Evolutionary conservation across 225 moss, liverwort and hornwort genomes (phyloP), one percentile per base, ranked within the genome.

Genomic region (Climacium dendroides): DNA sequence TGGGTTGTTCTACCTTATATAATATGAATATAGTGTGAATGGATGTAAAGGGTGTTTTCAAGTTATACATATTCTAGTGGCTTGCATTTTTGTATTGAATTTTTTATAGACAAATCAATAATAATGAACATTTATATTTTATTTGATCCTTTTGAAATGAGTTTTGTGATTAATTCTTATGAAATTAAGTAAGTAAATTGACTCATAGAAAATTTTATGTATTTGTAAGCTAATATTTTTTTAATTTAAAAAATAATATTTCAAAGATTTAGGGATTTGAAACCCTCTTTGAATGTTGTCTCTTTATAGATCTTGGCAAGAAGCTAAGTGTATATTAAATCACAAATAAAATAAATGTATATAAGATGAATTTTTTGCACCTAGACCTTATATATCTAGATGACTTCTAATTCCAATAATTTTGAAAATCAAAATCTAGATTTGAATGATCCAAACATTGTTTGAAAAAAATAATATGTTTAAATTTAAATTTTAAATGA

Each of bases 381-480:
- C 7, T 43, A 1, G 2, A 3, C 15, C 2, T 15, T 0, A n/a
- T n/a, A n/a, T n/a, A n/a, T n/a, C n/a, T n/a, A n/a, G n/a, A 5
- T 26, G 5, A 16, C 1, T 15, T 43, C 2, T 28, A 26, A 2
- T 5, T 16, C 5, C 1, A 43, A 43, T 71, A 28, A 41, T 41
- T 71, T 9, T 9, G n/a, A 9, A 43, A 71, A 14, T 15, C 1
- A 15, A 71, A 71, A 26, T 70, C 6, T 5, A 43, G 3, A 28
- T 9, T 43, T 23, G 0, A 43, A 43, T 5, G 3, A 28, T 71
- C 9, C n/a, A n/a, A n/a, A n/a, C n/a, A n/a, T n/a, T n/a, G n/a
- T n/a, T n/a, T n/a, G 26, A 43, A 43, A 26, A 12, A 9, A 71
- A 25, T 52, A 43, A 26, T 0, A 8, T 5, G 3, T 43, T 70